phyloP scores from a whole-genome alignment of 2,329 filamentous ascomycete genomes.

The Cercospora nicotianae region DNA sequence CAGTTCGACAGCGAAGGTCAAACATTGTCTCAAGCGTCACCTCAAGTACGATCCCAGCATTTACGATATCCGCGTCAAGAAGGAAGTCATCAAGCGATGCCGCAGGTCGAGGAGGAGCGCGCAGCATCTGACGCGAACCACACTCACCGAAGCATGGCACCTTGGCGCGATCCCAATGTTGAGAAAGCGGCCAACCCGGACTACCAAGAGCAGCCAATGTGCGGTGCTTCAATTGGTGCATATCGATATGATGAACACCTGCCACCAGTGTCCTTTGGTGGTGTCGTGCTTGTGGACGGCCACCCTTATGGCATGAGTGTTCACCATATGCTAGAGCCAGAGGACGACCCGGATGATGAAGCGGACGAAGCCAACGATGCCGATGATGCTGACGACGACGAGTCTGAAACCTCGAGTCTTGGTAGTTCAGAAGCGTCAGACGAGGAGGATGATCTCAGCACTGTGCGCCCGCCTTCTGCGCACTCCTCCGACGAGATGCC shows the following conservation, averaged over 20 bases:
- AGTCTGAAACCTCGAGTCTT: constrained; percentile 37
- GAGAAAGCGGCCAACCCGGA: constrained; percentile 62
- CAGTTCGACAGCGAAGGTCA: constrained; percentile 71
- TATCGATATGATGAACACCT: constrained; percentile 83
- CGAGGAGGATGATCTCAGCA: constrained; percentile 57
- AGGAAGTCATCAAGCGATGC: constrained; percentile 42
- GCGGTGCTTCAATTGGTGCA: constrained; percentile 90
- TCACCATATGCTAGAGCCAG: constrained; percentile 84
- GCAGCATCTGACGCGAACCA: constrained; percentile 22
- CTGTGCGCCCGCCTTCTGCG: constrained; percentile 35
- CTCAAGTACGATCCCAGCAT: constrained; percentile 66
- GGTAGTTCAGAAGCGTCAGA: constrained; percentile 53
- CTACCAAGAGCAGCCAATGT: constrained; percentile 75
- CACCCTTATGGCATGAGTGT: constrained; percentile 92
- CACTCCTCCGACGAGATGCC: constrained; percentile 29
- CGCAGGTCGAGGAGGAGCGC: constrained; percentile 39
- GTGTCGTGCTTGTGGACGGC: constrained; percentile 79
- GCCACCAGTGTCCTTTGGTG: constrained; percentile 87
- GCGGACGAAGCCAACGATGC: constrained; percentile 45
- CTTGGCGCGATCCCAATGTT: constrained; percentile 26
- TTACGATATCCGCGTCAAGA: constrained; percentile 70
- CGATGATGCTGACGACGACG: constrained; percentile 40
- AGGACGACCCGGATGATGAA: constrained; percentile 55
- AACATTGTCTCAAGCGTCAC: constrained; percentile 68
- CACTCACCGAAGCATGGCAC: constrained; percentile 33